Base-by-base conservation (phyloP, 2,329 filamentous ascomycete species). In the Thielaviopsis musarum region DNA sequence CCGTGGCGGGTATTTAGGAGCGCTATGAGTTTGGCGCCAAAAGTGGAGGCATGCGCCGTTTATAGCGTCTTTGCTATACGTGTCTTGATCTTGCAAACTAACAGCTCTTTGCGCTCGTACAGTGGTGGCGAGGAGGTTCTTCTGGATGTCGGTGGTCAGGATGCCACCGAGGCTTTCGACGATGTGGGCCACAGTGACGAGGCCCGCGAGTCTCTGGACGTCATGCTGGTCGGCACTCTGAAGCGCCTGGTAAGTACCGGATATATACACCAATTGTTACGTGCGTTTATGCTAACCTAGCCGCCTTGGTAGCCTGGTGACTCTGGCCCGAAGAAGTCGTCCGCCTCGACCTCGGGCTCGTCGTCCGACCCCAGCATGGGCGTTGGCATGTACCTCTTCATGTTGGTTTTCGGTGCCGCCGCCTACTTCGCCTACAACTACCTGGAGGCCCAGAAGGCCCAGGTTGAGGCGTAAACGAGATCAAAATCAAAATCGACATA, bases 171-270 rank as follows among this genome's bases (percentile, higher is more conserved):
- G 76, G 91, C 93, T 63, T 98, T 98, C 71, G 93, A 98, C 78
- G 93, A 98, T 74, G 93, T 98, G 69, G 93, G 93, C 70, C 93
- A 98, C 85, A 94, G 88, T 68, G 93, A 98, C 74, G 93, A 98
- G 79, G 93, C 93, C 66, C 86, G 93, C 66, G 91, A 97, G 77
- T 91, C 95, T 66, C 83, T 98, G 61, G 83, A 86, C 34, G 81
- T 82, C 68, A 77, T 95, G 65, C 74, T 83, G 57, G 79, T 93
- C 65, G 91, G 88, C 65, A 78, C 70, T 45, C 74, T 96, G 71
- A 94, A 95, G 83, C 82, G 88, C 72, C 71, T 81, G 78, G 88
- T 94, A 80, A 68, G 83, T 71, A 2, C 60, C 55, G 38, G 19
- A 28, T 53, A 58, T 49, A 21, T 28, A 2, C 3, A 15, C 9